phyloP scores from a whole-genome alignment of 257 asterid species.

The Jasminum sambac region DNA sequence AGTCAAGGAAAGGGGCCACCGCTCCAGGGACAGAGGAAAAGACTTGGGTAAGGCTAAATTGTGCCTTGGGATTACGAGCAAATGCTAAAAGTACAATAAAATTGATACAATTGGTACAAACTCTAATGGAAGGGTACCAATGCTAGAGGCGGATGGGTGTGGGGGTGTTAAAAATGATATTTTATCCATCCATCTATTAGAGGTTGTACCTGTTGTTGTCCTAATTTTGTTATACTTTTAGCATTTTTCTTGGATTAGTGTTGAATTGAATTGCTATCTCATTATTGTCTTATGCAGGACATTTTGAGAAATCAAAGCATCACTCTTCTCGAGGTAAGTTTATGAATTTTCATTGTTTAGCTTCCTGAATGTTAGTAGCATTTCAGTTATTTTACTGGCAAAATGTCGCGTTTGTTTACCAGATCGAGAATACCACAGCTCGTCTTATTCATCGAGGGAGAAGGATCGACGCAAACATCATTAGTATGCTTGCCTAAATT shows the following conservation, averaged over 20 bases:
- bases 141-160: too few relatives aligned
- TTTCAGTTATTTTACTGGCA: background rate
- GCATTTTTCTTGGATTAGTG: too few relatives aligned
- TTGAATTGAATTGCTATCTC: constrained; percentile 10
- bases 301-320: constrained; percentile 61
- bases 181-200: too few relatives aligned
- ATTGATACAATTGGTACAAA: too few relatives aligned
- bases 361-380: background rate
- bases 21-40: constrained; percentile 71
- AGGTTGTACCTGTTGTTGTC: too few relatives aligned
- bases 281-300: constrained; percentile 45
- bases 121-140: too few relatives aligned
- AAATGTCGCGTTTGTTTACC: background rate
- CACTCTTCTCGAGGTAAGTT: constrained; percentile 74
- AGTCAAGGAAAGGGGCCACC: constrained; percentile 69
- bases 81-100: too few relatives aligned
- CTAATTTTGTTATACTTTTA: too few relatives aligned
- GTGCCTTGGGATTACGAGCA: background rate
- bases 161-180: too few relatives aligned
- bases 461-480: too few relatives aligned
- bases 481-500: constrained; percentile 36
- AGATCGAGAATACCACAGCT: too few relatives aligned
- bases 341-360: background rate
- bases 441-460: too few relatives aligned
- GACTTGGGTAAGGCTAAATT: constrained; percentile 45